Base-by-base conservation (phyloP, 371 early-diverging fungal species). In the Coemansia sp. region DNA sequence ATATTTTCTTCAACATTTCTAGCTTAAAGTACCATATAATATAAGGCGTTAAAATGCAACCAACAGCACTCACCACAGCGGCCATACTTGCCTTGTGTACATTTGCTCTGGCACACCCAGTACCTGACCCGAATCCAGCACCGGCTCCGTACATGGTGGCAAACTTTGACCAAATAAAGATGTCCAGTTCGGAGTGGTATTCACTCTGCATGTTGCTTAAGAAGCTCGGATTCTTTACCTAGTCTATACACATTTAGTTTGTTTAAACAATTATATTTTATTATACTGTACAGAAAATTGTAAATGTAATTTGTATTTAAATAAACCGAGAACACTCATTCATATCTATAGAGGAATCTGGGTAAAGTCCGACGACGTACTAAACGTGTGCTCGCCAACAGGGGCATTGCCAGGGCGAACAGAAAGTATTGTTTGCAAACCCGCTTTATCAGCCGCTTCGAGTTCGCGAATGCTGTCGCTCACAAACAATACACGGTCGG, bases 381-480 rank as follows among this genome's bases (percentile, higher is more conserved):
- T 20, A 26, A 59, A 69, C 18, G 21, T n/a, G 44, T 50, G 44
- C 28, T 64, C 59, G 59, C 69, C 65, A 28, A 92, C 68, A 37
- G 84, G 84, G 0, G 85, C 83, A 74, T 95, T 96, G 18, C 93
- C 94, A 0, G 92, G 91, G 7, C 97, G 87, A 23, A 86, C 82
- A 1, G 90, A 86, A 30, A 93, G 82, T 25, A 88, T 85, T 0
- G 87, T 86, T 68, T 91, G 90, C 67, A 87, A 84, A 0, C 92
- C 93, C 3, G 90, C 93, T 40, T 78, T 47, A 53, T 84, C 71
- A 23, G 96, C 95, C 20, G 97, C 95, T 37, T 80, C 72, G 33
- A 91, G 87, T 83, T 96, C 96, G 63, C 88, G 84, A 67, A 92
- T 84, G 73, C 91, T 94, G 66, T 97, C 96, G 57, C 91, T 91